Percentiles rank a stretch among this genome's conserved stretches.
These are phyloP conservation scores for Cephalotrichum gorgonifer DNA, from an alignment of 2,329 filamentous ascomycete genomes.

Conservation along the genomic window DNA sequence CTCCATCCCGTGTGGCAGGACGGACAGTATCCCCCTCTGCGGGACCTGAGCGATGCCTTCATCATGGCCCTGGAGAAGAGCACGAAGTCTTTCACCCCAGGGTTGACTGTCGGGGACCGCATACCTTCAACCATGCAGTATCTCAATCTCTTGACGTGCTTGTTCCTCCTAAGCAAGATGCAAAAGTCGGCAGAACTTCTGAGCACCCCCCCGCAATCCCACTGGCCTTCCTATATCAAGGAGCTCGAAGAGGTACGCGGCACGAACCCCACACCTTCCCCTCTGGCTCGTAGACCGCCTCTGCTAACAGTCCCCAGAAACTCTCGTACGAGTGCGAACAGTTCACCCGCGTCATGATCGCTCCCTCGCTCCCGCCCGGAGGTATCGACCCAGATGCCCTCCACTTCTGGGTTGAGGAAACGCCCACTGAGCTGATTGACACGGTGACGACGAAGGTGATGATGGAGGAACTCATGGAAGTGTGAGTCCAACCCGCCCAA, in stretches of 20 bases:
- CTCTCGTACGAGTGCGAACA: conserved; percentile 15
- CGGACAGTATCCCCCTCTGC: conserved; percentile 3
- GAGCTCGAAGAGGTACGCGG: conserved; percentile 20
- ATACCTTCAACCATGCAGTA: conserved; percentile 15
- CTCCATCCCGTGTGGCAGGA: conserved; percentile 8
- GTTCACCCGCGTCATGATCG: conserved; percentile 11
- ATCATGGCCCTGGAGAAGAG: conserved; percentile 17
- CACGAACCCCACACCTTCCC: conserved; percentile 3
- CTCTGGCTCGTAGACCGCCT: neutral
- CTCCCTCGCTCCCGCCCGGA: neutral
- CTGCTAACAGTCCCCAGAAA: conserved; percentile 2
- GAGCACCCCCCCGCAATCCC: conserved; percentile 13
- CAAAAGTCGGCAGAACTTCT: conserved; percentile 7
- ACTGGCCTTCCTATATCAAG: conserved; percentile 22
- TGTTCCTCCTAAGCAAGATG: conserved; percentile 17
- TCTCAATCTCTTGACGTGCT: conserved; percentile 20
- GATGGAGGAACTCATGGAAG: conserved; percentile 19
- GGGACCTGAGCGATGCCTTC: conserved; percentile 21
- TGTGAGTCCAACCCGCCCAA: neutral
- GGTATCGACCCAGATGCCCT: neutral
- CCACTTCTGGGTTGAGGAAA: conserved; percentile 18
- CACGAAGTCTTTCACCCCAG: conserved; percentile 13
- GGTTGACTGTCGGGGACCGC: conserved; percentile 16
- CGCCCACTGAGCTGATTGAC: conserved; percentile 16
- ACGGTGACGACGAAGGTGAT: conserved; percentile 20